Evolutionary conservation across 768 basidiomycete genomes (phyloP), one percentile per base, ranked within the genome.

Genomic region (Chalciporus sphaerocephalus): DNA sequence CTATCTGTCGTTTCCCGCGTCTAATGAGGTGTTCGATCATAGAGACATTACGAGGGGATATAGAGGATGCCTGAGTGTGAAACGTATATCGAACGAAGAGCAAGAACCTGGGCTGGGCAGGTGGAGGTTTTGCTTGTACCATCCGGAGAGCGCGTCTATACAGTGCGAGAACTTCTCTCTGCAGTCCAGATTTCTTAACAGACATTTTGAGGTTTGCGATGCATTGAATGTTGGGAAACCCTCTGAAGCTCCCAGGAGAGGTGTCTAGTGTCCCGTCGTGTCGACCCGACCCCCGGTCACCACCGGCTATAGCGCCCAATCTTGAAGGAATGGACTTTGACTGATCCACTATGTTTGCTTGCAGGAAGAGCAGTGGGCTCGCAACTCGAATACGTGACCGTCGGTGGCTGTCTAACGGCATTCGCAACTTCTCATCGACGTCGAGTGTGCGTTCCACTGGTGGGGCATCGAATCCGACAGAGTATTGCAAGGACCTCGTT

Each of bases 21-120:
- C 89, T 76, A n/a, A 92, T 59, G 25, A 90, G 70, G 60, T 90
- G 83, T 54, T 92, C 89, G 28, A 92, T 76, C 8, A 77, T 78
- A 44, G 74, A 73, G 48, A 91, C 71, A 44, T 87, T 77, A 10
- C 85, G 79, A 5, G 83, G 75, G 4, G 84, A 78, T 20, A 88
- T 71, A 1, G 69, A 69, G 5, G 71, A 56, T 5, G 85, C 83
- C 55, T 84, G 83, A 6, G 70, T 70, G 58, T 69, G 84, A 65
- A 92, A 92, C 11, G 71, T 76, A 61, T 84, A 83, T 48, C 80
- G 84, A 24, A 87, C 70, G 59, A 79, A 78, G 37, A 87, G 74
- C 18, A 69, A 69, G 64, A 91, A 92, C 53, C 81, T 87, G 28
- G 75, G 69, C 40, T 74, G 84, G 1, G 81, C 69, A 6, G 65